phyloP scores from a whole-genome alignment of 352 stramenopile genomes.

The Phytophthora cajani region DNA sequence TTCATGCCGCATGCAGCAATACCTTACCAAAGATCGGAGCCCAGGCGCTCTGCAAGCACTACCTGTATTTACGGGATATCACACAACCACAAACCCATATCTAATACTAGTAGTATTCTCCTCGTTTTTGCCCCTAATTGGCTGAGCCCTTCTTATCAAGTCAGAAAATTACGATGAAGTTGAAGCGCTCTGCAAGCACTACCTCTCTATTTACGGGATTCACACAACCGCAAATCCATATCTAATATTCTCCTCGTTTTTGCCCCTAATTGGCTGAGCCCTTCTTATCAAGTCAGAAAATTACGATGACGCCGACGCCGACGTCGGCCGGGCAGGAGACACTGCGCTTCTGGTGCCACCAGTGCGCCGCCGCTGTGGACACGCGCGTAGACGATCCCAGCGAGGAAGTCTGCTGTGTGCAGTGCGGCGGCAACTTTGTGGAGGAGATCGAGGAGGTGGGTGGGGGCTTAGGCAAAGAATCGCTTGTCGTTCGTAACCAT shows the following conservation, averaged over 20 bases:
- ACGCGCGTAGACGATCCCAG: constrained; percentile 65
- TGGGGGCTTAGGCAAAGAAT: background rate
- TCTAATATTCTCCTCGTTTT: constrained; percentile 11
- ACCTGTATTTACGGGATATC: constrained; percentile 6
- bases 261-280: constrained; percentile 16
- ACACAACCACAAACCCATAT: background rate
- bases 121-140: constrained; percentile 26
- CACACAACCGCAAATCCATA: background rate
- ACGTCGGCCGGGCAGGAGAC: constrained; percentile 20
- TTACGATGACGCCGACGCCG: constrained; percentile 28
- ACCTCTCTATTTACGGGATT: constrained; percentile 6
- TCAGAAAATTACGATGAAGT: constrained; percentile 29
- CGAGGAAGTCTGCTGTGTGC: constrained; percentile 74
- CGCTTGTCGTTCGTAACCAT: background rate
- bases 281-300: constrained; percentile 32
- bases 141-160: constrained; percentile 25
- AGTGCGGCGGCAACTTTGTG: constrained; percentile 85
- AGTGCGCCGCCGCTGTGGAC: constrained; percentile 62
- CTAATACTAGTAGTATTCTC: background rate
- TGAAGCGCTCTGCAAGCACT: constrained; percentile 7
- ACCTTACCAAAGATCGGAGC: background rate
- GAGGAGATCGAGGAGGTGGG: constrained; percentile 82
- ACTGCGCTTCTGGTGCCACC: constrained; percentile 85
- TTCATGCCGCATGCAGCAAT: constrained; percentile 13
- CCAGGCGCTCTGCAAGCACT: background rate